phyloP scores from a whole-genome alignment of 805 yeast species.

The Nadsonia fulvescens region DNA sequence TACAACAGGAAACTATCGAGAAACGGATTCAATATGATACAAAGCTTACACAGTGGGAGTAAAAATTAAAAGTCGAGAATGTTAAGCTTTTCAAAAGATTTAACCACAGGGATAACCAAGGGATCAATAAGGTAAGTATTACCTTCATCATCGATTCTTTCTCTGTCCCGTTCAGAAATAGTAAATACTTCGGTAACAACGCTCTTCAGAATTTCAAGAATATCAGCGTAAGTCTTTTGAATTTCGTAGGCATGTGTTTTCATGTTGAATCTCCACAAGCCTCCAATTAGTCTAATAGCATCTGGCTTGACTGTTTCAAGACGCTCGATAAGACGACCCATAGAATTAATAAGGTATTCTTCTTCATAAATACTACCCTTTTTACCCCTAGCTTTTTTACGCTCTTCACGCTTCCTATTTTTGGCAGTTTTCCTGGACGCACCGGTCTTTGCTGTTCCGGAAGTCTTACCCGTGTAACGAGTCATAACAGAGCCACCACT shows the following conservation, averaged over 20 bases:
- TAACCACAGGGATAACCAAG: slow-evolving; percentile 51
- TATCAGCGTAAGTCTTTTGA: slow-evolving; percentile 45
- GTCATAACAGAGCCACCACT: slow-evolving; percentile 88
- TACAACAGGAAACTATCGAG: no score
- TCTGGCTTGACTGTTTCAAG: slow-evolving; percentile 58
- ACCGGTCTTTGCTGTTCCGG: slow-evolving; percentile 92
- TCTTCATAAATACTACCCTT: slow-evolving; percentile 96
- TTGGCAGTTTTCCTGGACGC: slow-evolving; percentile 85
- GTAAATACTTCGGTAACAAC: slow-evolving; percentile 59
- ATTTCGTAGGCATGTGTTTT: slow-evolving; percentile 68
- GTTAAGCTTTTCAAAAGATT: slow-evolving; percentile 28
- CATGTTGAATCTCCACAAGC: slow-evolving; percentile 52
- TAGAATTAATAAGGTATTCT: slow-evolving; percentile 76
- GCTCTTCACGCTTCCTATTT: slow-evolving; percentile 84
- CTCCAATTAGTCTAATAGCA: slow-evolving; percentile 55
- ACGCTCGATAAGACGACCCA: slow-evolving; percentile 76
- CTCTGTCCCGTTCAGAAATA: slow-evolving; percentile 72
- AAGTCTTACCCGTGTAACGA: slow-evolving; percentile 87
- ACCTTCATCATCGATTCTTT: slow-evolving; percentile 79
- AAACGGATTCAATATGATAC: no score
- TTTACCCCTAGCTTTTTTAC: slow-evolving; percentile 91
- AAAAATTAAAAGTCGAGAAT: no score
- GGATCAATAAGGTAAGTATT: slow-evolving; percentile 61
- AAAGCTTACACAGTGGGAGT: no score
- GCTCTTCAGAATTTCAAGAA: slow-evolving; percentile 36